Evolutionary conservation across 2,329 filamentous ascomycete genomes (phyloP), one percentile per base, ranked within the genome.

Genomic region (Akanthomyces lecanii): DNA sequence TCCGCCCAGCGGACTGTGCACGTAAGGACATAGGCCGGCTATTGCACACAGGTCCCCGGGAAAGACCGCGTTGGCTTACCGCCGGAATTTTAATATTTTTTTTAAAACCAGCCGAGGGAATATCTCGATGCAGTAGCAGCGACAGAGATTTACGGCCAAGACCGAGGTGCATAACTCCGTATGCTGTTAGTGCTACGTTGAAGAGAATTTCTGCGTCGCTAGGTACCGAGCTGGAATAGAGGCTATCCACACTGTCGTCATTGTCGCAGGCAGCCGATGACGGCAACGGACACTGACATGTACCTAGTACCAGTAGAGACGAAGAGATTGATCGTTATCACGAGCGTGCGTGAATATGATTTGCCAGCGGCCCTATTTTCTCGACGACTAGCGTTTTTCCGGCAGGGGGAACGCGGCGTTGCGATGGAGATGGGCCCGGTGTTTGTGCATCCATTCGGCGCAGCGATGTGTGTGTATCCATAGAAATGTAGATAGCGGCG

Each of bases 221-320:
- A 21, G 10, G 50, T 38, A 33, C n/a, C n/a, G 23, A 28, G 30
- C 28, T 21, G 48, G 48, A 36, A 16, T 12, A 53, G 50, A 53
- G 50, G 50, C n/a, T 53, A 38, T 53, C 50, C 50, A 53, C 50
- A 38, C 30, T 53, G 50, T 21, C 50, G 30, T 53, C 50, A 53
- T 36, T 36, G 30, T 36, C n/a, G 50, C 30, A 38, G 50, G 8
- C 50, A 36, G 50, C 33, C 50, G 33, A 53, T 53, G 50, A 53
- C 30, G 50, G 50, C n/a, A 14, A 21, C 5, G 5, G 10, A 38
- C 18, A 52, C 50, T 30, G 12, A 53, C 18, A 21, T 21, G 50
- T 53, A 38, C 50, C 5, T 11, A 36, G 11, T 6, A 14, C 48
- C 11, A 30, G 18, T 53, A 30, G 18, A 16, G 30, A n/a, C 11